These are phyloP conservation scores for Cryptomeria japonica DNA, from an alignment of 75 land plant genomes.

Conservation along the genomic window DNA sequence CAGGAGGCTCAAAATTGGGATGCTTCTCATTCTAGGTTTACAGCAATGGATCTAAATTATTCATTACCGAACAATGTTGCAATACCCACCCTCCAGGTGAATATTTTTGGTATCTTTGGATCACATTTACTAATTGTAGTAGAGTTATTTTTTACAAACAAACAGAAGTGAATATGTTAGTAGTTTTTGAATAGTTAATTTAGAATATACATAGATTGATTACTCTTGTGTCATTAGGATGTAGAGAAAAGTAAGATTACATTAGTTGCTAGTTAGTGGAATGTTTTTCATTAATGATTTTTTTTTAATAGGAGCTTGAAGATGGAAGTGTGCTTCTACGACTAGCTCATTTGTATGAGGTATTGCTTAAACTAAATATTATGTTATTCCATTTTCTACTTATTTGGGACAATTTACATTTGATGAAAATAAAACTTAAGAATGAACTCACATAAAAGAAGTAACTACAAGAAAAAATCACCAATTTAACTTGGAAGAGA, in stretches of 20 bases:
- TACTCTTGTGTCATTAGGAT: not conserved
- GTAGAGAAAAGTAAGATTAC: not conserved
- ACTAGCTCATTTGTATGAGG: constrained; percentile 81
- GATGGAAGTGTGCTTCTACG: constrained; percentile 60
- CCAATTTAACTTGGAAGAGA: not conserved
- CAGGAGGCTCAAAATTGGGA: constrained; percentile 48
- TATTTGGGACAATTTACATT: not conserved
- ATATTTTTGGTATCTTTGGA: not conserved
- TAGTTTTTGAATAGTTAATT: not conserved
- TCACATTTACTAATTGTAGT: not conserved
- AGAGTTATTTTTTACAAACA: not conserved
- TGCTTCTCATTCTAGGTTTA: constrained; percentile 27
- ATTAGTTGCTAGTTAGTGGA: not conserved
- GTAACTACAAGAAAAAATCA: not conserved
- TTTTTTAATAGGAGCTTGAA: constrained; percentile 52
- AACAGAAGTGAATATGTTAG: not conserved
- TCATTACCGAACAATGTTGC: constrained; percentile 74
- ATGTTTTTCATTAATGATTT: not conserved
- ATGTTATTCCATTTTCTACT: not conserved
- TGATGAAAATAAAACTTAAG: not conserved
- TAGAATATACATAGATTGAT: not conserved
- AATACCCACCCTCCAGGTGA: constrained; percentile 75
- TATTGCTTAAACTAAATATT: constrained; percentile 12
- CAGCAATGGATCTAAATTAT: constrained; percentile 47
- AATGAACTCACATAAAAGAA: not conserved